Percentiles rank a stretch among this genome's conserved stretches.
These are phyloP conservation scores for Penicillium rolfsii DNA, from an alignment of 2,329 filamentous ascomycete genomes.

Conservation along the genomic window DNA sequence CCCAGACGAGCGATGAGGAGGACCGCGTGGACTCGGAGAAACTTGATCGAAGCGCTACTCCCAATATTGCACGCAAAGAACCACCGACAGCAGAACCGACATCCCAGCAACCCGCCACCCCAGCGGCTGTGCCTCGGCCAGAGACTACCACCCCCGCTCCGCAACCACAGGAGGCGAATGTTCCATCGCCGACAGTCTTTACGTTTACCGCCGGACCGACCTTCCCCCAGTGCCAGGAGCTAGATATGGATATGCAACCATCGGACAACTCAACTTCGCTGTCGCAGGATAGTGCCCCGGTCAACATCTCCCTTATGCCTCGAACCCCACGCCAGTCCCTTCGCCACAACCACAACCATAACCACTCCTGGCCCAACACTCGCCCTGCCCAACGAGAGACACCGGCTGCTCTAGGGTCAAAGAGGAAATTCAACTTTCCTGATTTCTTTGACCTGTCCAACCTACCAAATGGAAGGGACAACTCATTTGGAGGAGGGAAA, in stretches of 20 bases:
- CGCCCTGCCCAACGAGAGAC: conserved; percentile 46
- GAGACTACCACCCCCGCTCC: conserved; percentile 23
- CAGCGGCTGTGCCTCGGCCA: conserved; percentile 27
- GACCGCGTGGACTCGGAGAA: conserved; percentile 46
- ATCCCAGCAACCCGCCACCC: conserved; percentile 32
- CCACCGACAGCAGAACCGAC: conserved; percentile 31
- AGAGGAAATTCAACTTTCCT: conserved; percentile 52
- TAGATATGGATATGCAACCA: conserved; percentile 50
- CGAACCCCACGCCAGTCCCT: conserved; percentile 46
- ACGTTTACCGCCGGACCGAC: conserved; percentile 49
- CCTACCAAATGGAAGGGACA: conserved; percentile 48
- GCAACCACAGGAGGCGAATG: conserved; percentile 30
- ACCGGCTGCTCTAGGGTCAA: conserved; percentile 48
- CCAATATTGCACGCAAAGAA: conserved; percentile 39
- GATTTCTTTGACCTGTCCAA: conserved; percentile 56
- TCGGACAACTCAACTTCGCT: conserved; percentile 40
- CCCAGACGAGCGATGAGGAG: conserved; percentile 49
- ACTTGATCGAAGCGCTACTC: conserved; percentile 42
- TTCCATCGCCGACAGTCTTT: conserved; percentile 43
- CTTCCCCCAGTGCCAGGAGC: conserved; percentile 41
- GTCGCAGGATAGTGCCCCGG: conserved; percentile 39
- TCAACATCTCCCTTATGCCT: conserved; percentile 50
- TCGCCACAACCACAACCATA: conserved; percentile 41
- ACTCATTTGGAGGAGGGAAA: conserved; percentile 52
- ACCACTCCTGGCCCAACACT: conserved; percentile 36